Evolutionary conservation across 2,329 filamentous ascomycete genomes (phyloP), one percentile per base, ranked within the genome.

Genomic region (Laburnicola sp.): DNA sequence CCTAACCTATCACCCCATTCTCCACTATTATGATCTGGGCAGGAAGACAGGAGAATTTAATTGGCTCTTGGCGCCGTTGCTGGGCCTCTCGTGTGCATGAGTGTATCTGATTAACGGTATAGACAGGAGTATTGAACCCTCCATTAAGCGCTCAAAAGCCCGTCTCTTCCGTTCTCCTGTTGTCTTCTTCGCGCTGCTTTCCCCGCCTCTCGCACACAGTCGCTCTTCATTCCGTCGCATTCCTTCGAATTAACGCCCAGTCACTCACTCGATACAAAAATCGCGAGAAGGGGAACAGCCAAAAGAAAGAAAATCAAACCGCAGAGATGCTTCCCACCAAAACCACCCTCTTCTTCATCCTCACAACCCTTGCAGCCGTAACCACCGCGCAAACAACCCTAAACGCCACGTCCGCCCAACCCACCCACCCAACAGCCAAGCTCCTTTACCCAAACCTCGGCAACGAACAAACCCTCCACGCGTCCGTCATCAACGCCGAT

Each of bases 281-380:
- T 26, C 38, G n/a, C 43, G 10, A 30, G 28, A 5, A 30, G 10
- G 8, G 25, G n/a, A 45, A 23, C 8, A 45, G n/a, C n/a, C n/a
- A n/a, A n/a, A n/a, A n/a, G n/a, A n/a, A n/a, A n/a, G n/a, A n/a
- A n/a, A n/a, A n/a, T n/a, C n/a, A n/a, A n/a, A n/a, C n/a, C n/a
- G n/a, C n/a, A n/a, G n/a, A n/a, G n/a, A n/a, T n/a, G n/a, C n/a
- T 45, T 32, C 25, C 30, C 43, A 7, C 43, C 34, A 45, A 38
- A 38, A n/a, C 43, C 32, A 37, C 43, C n/a, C 5, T 45, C 26
- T 32, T 34, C 23, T 32, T 27, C 23, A 32, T 45, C 25, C 30
- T 37, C 30, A 16, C 30, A 25, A 25, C 34, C n/a, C 9, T 35
- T 21, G 6, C 30, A n/a, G 25, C 43, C 5, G 23, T n/a, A n/a